phyloP scores from a whole-genome alignment of 2,329 filamentous ascomycete genomes.

The Bipolaris sorokiniana region DNA sequence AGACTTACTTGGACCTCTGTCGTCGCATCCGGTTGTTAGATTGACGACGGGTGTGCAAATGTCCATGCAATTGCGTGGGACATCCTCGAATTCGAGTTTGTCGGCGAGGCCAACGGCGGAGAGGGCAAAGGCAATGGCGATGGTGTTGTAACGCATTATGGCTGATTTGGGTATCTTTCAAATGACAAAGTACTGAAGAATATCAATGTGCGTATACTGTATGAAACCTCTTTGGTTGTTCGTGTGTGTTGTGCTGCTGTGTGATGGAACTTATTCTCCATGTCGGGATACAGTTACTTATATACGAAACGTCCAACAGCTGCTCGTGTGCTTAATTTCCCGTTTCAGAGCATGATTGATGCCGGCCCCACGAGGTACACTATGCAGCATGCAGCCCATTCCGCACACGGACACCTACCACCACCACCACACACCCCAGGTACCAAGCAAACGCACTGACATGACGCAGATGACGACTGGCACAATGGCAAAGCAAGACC shows the following conservation, averaged over 20 bases:
- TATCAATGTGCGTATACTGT: too few species aligned
- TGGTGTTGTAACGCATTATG: slow-evolving; percentile 8
- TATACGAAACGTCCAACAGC: background rate
- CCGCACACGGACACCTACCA: background rate
- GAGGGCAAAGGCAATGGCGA: slow-evolving; percentile 8
- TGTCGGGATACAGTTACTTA: background rate
- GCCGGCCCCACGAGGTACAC: background rate
- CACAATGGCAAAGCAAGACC: background rate
- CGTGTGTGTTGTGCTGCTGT: background rate
- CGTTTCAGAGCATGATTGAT: background rate
- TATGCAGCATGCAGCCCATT: background rate
- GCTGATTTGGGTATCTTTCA: background rate
- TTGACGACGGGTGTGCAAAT: slow-evolving; percentile 1
- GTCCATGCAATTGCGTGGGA: background rate
- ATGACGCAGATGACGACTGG: slow-evolving; percentile 6
- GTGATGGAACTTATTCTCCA: too few species aligned
- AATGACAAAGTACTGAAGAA: background rate
- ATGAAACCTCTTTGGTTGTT: background rate
- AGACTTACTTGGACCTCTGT: slow-evolving; percentile 7
- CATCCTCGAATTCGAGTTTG: slow-evolving; percentile 7
- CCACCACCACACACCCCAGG: background rate
- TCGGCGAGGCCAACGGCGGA: slow-evolving; percentile 6
- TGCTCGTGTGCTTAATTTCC: slow-evolving; percentile 8
- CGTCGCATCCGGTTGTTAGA: background rate
- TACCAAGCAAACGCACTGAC: background rate